Base-by-base conservation (phyloP, 2,329 filamentous ascomycete species). In the Leptographium procerum region DNA sequence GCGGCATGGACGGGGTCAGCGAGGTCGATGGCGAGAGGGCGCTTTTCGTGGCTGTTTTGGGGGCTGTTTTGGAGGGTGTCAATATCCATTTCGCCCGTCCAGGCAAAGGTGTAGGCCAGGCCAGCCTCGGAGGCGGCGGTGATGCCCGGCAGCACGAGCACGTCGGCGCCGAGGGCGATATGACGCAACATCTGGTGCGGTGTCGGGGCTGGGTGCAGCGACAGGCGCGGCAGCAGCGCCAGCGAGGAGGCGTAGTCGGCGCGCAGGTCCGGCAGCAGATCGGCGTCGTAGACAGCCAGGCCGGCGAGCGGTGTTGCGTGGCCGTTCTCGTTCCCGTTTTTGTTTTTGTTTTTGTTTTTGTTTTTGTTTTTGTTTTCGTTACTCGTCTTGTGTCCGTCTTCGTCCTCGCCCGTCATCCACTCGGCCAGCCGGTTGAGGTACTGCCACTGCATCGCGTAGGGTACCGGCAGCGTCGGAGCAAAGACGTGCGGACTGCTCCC, bases 161-260 rank as follows among this genome's bases (percentile, higher is more conserved):
- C 64, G 68, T 99, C 94, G 55, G 91, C 78, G 6, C 94, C 94
- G 1, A 88, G 77, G 0, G 82, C 75, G 24, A 96, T 74, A 57
- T 94, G 88, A 4, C 84, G 79, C 1, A 99, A 79, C 14, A 96
- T 73, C 28, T 89, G 83, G 52, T 91, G 88, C 0, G 94, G 92
- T 2, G 82, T 87, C 1, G 73, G 70, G 1, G 87, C 84, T 4
- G 83, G 76, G 60, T 87, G 83, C 62, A 96, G 79, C 1, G 87
- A 88, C 22, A 99, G 72, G 8, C 88, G 84, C 1, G 91, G 87
- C 4, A 96, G 77, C 11, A 74, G 67, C 1, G 75, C 67, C 8
- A 97, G 74, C 0, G 75, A 59, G 53, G 55, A 52, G 1, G 71
- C 61, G 66, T 83, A 73, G 66, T 77, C 70, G 55, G 77, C 71